Conservation (phyloP, 2,329 filamentous ascomycete species). For the Xylaria sp. region DNA sequence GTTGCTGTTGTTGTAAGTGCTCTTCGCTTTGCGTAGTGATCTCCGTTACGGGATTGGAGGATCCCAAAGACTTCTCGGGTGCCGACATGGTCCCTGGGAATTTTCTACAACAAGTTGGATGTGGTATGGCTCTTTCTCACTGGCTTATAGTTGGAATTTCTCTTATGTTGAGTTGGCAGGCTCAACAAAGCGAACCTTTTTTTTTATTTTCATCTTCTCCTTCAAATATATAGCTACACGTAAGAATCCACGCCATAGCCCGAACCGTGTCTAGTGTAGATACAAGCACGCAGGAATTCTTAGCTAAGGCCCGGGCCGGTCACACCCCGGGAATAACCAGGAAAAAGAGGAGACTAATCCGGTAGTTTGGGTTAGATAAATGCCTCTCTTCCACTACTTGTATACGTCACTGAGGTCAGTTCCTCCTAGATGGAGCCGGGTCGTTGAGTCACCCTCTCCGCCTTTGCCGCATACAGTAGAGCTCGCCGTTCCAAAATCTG, state of each 20-base stretch:
- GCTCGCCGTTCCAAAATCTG: neutral
- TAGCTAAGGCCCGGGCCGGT: neutral
- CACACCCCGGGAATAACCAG: slow-evolving; percentile 18
- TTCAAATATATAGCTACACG: neutral
- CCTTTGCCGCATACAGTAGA: neutral
- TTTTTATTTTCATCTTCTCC: neutral
- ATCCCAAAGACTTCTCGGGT: slow-evolving; percentile 12
- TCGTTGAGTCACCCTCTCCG: neutral
- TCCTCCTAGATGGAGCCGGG: neutral
- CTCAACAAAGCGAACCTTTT: neutral
- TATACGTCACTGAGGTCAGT: neutral
- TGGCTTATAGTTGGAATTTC: neutral
- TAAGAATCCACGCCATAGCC: neutral
- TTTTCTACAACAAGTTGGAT: neutral
- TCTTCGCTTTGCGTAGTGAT: slow-evolving; percentile 6
- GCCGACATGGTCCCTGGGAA: slow-evolving; percentile 20
- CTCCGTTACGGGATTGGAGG: neutral
- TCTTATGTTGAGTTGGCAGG: neutral
- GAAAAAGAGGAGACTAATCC: slow-evolving; percentile 13
- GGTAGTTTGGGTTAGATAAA: neutral
- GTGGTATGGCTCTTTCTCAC: neutral
- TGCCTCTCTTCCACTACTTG: neutral
- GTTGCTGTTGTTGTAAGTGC: slow-evolving; percentile 7
- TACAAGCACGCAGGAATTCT: neutral
- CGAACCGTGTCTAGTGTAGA: neutral